A percentile compares a stretch with the other conserved stretches of the same genome.
phyloP scores from a whole-genome alignment of 148 eudicot species.

The Camellia japonica region DNA sequence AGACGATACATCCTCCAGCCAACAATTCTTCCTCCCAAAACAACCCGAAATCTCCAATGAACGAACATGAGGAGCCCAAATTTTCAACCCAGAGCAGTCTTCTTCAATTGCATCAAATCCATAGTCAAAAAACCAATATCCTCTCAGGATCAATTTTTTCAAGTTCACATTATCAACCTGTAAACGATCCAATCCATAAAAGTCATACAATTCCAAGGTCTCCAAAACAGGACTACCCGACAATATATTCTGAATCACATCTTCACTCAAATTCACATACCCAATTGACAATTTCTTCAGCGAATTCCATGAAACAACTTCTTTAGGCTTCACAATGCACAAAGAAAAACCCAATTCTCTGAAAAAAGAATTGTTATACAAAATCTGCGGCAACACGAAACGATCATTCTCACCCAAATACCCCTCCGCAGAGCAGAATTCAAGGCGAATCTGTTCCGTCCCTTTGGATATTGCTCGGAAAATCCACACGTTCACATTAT shows the following conservation, averaged over 20 bases:
- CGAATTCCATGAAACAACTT: background rate
- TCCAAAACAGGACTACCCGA: slow-evolving; percentile 6
- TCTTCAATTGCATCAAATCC: too few relatives aligned
- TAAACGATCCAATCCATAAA: background rate
- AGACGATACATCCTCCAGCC: background rate
- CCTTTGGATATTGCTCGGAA: background rate
- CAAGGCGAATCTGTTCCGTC: background rate
- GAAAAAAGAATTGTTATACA: background rate
- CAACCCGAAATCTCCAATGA: background rate
- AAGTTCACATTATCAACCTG: background rate
- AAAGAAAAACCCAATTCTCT: background rate
- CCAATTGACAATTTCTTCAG: slow-evolving; percentile 5
- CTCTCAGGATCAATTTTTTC: slow-evolving; percentile 2
- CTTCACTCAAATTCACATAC: background rate
- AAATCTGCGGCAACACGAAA: background rate
- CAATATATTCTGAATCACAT: background rate
- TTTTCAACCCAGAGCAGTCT: background rate
- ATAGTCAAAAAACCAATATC: background rate
- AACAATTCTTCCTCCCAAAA: background rate
- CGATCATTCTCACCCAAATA: background rate
- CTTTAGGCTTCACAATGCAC: background rate
- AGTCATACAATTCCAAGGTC: slow-evolving; percentile 1
- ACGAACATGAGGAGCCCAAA: background rate
- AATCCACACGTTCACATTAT: background rate
- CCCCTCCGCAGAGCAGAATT: background rate